These are phyloP conservation scores for Phytopythium boreale DNA, from an alignment of 352 stramenopile genomes.

Conservation along the genomic window DNA sequence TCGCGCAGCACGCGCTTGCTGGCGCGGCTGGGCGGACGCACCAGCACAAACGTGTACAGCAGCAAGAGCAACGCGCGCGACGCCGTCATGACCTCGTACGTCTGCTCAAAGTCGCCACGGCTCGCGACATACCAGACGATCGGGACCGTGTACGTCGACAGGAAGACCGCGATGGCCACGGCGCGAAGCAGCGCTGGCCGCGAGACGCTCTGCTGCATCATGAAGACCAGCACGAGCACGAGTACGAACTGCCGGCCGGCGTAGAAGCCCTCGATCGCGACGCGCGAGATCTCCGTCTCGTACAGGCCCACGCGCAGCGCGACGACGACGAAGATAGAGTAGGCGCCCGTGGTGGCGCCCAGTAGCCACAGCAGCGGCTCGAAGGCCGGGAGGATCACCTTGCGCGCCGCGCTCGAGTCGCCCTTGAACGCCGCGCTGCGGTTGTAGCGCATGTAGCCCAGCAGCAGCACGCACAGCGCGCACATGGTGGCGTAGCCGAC, in stretches of 20 bases:
- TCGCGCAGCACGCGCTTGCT: constrained; percentile 14
- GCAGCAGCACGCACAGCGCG: constrained; percentile 27
- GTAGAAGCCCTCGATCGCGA: constrained; percentile 27
- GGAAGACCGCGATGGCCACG: constrained; percentile 18
- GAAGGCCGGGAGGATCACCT: constrained; percentile 38
- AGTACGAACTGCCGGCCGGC: constrained; percentile 37
- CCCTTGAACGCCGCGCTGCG: constrained; percentile 26
- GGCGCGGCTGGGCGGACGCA: constrained; percentile 14
- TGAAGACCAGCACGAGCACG: constrained; percentile 32
- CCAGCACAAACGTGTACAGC: constrained; percentile 20
- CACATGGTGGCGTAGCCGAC: constrained; percentile 35
- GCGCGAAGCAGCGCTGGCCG: constrained; percentile 19
- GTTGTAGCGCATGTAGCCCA: constrained; percentile 32
- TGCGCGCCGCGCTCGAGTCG: constrained; percentile 22
- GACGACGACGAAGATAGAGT: constrained; percentile 19
- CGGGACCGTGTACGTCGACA: constrained; percentile 26
- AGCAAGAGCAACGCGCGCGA: constrained; percentile 14
- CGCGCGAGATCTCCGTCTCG: constrained; percentile 3
- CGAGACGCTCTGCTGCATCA: constrained; percentile 37
- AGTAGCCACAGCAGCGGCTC: constrained; percentile 42
- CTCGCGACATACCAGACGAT: constrained; percentile 18
- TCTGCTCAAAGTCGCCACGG: background rate
- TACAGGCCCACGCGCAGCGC: constrained; percentile 10
- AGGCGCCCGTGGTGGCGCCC: constrained; percentile 16
- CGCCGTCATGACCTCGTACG: constrained; percentile 12